Evolutionary conservation across 2,329 filamentous ascomycete genomes (phyloP).

Genomic region (Penicillium sclerotiorum): DNA sequence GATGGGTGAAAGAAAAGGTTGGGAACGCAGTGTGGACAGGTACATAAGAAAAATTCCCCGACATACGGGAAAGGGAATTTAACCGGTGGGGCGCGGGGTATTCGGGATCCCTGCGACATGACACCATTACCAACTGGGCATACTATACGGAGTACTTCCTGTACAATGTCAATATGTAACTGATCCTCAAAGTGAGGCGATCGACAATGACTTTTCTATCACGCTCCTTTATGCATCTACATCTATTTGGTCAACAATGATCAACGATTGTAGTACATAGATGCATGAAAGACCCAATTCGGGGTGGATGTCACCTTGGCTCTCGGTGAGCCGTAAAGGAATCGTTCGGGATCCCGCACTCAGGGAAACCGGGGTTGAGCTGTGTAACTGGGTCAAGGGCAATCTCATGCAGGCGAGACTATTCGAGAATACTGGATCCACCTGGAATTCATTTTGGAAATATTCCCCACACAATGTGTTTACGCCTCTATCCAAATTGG

Average conservation of each 20-base stretch:
- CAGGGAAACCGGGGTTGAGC: constrained; percentile 13
- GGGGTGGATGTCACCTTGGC: constrained; percentile 7
- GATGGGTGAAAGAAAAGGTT: constrained; percentile 9
- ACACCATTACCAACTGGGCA: not conserved
- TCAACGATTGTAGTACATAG: not conserved
- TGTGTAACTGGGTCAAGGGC: not conserved
- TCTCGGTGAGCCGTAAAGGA: constrained; percentile 25
- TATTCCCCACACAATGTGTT: not conserved
- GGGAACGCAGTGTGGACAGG: constrained; percentile 2
- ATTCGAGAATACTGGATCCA: not conserved
- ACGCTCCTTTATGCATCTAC: no score
- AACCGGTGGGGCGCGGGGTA: constrained; percentile 28
- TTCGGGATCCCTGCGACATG: constrained; percentile 11
- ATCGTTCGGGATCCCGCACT: constrained; percentile 26
- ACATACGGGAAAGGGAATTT: constrained; percentile 4
- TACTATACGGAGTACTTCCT: not conserved
- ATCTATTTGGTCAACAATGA: no score
- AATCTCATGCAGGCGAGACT: not conserved
- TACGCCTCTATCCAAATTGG: not conserved
- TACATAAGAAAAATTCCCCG: constrained; percentile 6
- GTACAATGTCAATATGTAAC: not conserved
- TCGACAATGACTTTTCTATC: no score
- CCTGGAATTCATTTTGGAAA: not conserved
- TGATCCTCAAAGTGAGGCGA: not conserved
- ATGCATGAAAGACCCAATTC: not conserved